Base-by-base conservation (phyloP, 2,329 filamentous ascomycete species). In the Graphilbum ipis-grandicollis region DNA sequence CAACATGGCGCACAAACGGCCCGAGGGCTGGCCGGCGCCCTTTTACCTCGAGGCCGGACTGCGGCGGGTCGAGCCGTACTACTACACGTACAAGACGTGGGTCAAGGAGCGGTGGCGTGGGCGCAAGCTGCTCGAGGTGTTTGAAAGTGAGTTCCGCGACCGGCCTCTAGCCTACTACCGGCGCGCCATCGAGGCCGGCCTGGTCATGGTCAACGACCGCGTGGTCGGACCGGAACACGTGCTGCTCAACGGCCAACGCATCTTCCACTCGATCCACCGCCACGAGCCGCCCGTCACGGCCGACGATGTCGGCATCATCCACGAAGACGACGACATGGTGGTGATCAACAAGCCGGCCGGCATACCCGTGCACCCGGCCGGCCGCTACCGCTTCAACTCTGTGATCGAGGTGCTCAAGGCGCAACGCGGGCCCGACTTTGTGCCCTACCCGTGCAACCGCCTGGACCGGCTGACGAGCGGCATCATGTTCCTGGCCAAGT, bases 301-400 rank as follows among this genome's bases (percentile, higher is more conserved):
- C 14, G 71, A 81, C 31, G 72, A 81, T 0, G 78, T 98, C 35
- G 72, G 71, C 14, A 69, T 94, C 33, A 75, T 98, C 29, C 80
- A 93, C 56, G 90, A 98, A 56, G 84, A 93, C 47, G 73, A 92
- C 33, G 79, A 86, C 46, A 78, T 98, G 63, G 79, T 98, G 41
- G 86, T 96, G 43, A 93, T 98, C 54, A 85, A 94, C 60, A 98
- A 98, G 56, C 90, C 90, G 1, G 79, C 88, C 0, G 90, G 90
- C 7, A 77, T 98, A 30, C 90, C 90, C 0, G 90, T 98, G 0
- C 90, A 98, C 55, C 83, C 90, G 6, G 88, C 90, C 1, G 90
- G 90, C 6, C 75, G 90, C 34, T 98, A 98, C 63, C 85, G 88
- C 55, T 93, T 80, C 65, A 98, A 98, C 59, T 88, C 83, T 1